phyloP scores from a whole-genome alignment of 305 asterid species.

The Rubia tinctorum region DNA sequence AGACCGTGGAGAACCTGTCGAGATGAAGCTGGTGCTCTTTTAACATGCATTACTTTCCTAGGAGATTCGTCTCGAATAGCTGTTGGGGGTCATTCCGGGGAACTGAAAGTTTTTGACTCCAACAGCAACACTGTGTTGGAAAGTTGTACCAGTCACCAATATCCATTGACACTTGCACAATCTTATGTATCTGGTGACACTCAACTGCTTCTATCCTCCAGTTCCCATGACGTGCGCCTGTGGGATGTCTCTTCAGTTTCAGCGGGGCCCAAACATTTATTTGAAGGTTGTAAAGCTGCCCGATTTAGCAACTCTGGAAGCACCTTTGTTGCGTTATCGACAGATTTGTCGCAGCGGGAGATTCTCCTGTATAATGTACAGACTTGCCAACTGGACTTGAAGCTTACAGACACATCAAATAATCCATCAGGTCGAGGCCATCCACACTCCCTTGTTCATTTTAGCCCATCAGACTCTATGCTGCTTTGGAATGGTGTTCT shows the following conservation, averaged over 20 bases:
- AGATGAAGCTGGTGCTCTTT: slow-evolving; percentile 63
- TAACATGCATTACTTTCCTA: slow-evolving; percentile 81
- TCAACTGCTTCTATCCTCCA: slow-evolving; percentile 80
- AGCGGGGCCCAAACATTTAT: slow-evolving; percentile 82
- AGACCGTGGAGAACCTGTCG: slow-evolving; percentile 99
- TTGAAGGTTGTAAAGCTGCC: slow-evolving; percentile 89
- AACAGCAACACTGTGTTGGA: slow-evolving; percentile 75
- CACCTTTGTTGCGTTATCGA: slow-evolving; percentile 63
- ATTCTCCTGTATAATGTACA: slow-evolving; percentile 78
- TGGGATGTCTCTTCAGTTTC: slow-evolving; percentile 86
- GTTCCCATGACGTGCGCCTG: slow-evolving; percentile 74
- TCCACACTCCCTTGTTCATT: slow-evolving; percentile 73
- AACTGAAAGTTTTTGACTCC: slow-evolving; percentile 80
- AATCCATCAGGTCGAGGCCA: slow-evolving; percentile 66
- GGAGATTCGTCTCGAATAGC: slow-evolving; percentile 87
- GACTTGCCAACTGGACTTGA: slow-evolving; percentile 61
- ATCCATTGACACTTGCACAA: slow-evolving; percentile 76
- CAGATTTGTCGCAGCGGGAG: slow-evolving; percentile 71
- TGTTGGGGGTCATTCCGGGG: slow-evolving; percentile 90
- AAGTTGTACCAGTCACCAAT: slow-evolving; percentile 79
- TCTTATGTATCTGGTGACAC: slow-evolving; percentile 59
- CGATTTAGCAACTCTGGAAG: slow-evolving; percentile 78
- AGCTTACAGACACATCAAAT: slow-evolving; percentile 56
- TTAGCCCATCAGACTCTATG: slow-evolving; percentile 78
- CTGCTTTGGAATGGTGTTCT: slow-evolving; percentile 95